These are phyloP conservation scores for Ascochyta rabiei DNA, from an alignment of 2,329 filamentous ascomycete species.

Conservation along the genomic window DNA sequence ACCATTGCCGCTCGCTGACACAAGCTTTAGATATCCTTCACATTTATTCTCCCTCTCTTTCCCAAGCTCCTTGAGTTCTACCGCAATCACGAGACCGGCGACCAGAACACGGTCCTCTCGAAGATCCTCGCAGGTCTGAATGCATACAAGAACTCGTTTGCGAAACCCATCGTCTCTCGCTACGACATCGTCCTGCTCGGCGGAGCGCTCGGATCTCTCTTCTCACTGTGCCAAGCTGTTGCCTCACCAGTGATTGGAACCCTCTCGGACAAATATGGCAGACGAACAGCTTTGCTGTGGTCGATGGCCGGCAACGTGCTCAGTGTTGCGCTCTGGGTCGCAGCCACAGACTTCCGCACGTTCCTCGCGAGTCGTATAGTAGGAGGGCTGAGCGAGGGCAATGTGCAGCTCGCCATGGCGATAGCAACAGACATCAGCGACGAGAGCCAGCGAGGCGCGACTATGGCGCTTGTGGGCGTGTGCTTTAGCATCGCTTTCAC, in stretches of 20 bases:
- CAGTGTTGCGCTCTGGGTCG: constrained; percentile 92
- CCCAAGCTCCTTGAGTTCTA: constrained; percentile 97
- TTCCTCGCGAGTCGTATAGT: constrained; percentile 93
- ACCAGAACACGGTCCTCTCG: constrained; percentile 71
- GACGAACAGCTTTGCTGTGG: constrained; percentile 82
- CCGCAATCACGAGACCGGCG: constrained; percentile 75
- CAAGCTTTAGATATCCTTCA: constrained; percentile 84
- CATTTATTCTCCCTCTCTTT: constrained; percentile 96
- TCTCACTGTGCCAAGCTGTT: constrained; percentile 89
- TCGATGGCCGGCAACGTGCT: constrained; percentile 94
- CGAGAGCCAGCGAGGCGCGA: constrained; percentile 79
- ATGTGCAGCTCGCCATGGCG: constrained; percentile 93
- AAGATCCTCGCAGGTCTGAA: constrained; percentile 83
- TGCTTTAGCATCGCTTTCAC: constrained; percentile 98
- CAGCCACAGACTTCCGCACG: constrained; percentile 90
- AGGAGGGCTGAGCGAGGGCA: constrained; percentile 92
- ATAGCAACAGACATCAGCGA: constrained; percentile 97
- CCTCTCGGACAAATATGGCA: constrained; percentile 86
- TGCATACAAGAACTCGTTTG: constrained; percentile 91
- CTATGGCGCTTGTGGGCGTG: constrained; percentile 94
- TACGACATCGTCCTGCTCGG: constrained; percentile 97
- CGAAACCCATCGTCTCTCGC: constrained; percentile 88
- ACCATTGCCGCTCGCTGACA: constrained; percentile 18
- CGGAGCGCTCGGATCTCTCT: constrained; percentile 90
- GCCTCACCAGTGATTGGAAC: constrained; percentile 90